Percentiles rank a stretch among this genome's conserved stretches.
These are phyloP conservation scores for Themeda triandra DNA, from an alignment of 176 grass and related monocot genomes.

Conservation along the genomic window DNA sequence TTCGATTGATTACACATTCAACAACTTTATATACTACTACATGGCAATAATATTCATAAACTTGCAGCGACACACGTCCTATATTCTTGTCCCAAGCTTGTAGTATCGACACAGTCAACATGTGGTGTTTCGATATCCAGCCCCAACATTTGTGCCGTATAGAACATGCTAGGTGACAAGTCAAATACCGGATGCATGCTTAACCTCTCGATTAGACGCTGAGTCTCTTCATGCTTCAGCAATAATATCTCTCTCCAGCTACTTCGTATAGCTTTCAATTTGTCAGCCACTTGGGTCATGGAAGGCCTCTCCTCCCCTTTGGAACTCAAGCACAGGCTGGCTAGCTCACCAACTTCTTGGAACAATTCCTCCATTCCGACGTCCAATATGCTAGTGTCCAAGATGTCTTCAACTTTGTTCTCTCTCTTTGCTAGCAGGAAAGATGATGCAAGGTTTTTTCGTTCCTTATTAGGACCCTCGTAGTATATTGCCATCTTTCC, in stretches of 20 bases:
- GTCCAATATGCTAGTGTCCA: background rate
- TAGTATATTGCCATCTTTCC: background rate
- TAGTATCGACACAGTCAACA: background rate
- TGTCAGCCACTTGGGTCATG: background rate
- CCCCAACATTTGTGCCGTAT: background rate
- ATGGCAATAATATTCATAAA: too few relatives aligned
- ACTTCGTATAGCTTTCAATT: background rate
- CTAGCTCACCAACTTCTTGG: background rate
- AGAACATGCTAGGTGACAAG: background rate
- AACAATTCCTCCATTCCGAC: background rate
- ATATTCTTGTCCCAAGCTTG: background rate
- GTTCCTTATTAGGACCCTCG: background rate
- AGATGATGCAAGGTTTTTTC: background rate
- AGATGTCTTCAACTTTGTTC: background rate
- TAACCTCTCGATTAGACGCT: background rate
- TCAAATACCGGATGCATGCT: too few relatives aligned
- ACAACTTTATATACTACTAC: too few relatives aligned
- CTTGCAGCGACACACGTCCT: too few relatives aligned
- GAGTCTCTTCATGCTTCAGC: background rate
- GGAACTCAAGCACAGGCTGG: background rate
- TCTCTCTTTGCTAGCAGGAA: background rate
- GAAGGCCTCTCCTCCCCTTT: background rate
- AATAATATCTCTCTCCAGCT: background rate
- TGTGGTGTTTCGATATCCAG: background rate
- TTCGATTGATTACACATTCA: too few relatives aligned